Percentiles rank a stretch among this genome's conserved stretches.
These are phyloP conservation scores for Blepharisma stoltei DNA, from an alignment of 73 alveolate species.

Conservation along the genomic window DNA sequence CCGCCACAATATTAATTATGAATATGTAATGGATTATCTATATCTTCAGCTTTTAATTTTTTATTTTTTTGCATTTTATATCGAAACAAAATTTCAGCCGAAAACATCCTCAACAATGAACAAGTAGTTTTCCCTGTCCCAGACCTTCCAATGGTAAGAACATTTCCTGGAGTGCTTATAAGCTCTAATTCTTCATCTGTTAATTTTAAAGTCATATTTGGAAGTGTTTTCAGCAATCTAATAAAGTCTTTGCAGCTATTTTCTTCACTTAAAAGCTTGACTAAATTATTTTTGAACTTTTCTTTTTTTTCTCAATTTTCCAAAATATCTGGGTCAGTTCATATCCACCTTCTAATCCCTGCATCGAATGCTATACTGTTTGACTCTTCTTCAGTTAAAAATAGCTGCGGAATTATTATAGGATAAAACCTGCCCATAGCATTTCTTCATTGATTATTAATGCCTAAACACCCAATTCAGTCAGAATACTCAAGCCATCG, in stretches of 20 bases:
- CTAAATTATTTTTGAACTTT: neutral
- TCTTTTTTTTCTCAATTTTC: neutral
- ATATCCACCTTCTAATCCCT: constrained; percentile 3
- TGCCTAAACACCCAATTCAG: too few relatives aligned
- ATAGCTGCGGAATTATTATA: neutral
- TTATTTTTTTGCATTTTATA: neutral
- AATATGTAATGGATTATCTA: constrained; percentile 45
- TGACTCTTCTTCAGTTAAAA: neutral
- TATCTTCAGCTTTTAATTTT: constrained; percentile 32
- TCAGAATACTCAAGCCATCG: neutral
- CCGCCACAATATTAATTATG: too few relatives aligned
- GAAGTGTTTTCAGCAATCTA: constrained; percentile 18
- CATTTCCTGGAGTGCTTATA: constrained; percentile 38
- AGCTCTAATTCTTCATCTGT: constrained; percentile 52
- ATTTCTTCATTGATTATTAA: too few relatives aligned
- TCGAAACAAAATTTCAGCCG: constrained; percentile 50
- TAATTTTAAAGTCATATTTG: constrained; percentile 17
- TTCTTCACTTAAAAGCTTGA: neutral
- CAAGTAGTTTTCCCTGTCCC: constrained; percentile 81
- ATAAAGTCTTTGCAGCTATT: constrained; percentile 4
- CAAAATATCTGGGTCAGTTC: neutral
- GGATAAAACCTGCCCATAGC: neutral
- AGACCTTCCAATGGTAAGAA: constrained; percentile 65
- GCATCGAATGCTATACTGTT: neutral
- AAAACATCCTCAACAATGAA: constrained; percentile 48